These are phyloP conservation scores for Grigorovia humatica DNA, from an alignment of 805 yeast genomes.

Conservation along the genomic window DNA sequence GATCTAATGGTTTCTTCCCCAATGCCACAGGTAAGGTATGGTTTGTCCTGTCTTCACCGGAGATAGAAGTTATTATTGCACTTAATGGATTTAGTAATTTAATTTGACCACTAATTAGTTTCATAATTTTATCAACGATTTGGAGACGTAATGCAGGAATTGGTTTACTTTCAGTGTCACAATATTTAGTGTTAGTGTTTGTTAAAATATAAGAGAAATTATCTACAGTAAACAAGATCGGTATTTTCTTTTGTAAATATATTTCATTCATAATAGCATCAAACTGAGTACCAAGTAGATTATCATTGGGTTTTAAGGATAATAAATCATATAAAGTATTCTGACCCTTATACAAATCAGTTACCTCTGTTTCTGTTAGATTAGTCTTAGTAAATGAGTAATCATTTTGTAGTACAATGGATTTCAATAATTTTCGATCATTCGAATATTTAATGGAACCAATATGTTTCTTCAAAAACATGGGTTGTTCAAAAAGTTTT, in stretches of 20 bases:
- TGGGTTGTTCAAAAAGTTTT: constrained; percentile 61
- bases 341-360: constrained; percentile 20
- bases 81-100: constrained; percentile 42
- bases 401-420: constrained; percentile 28
- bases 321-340: constrained; percentile 37
- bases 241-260: constrained; percentile 37
- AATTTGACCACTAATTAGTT: constrained; percentile 42
- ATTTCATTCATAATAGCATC: constrained; percentile 48
- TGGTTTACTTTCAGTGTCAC: constrained; percentile 42
- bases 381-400: constrained; percentile 27
- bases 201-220: constrained; percentile 56
- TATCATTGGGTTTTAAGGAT: constrained; percentile 29
- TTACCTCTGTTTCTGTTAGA: constrained; percentile 20
- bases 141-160: constrained; percentile 57
- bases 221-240: constrained; percentile 64
- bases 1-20: constrained; percentile 41
- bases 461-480: constrained; percentile 55
- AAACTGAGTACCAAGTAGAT: constrained; percentile 37
- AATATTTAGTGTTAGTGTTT: constrained; percentile 47
- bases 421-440: constrained; percentile 27
- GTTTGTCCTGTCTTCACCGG: constrained; percentile 42
- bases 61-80: constrained; percentile 53
- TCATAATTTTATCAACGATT: constrained; percentile 46
- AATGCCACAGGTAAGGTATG: constrained; percentile 53
- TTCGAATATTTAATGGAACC: constrained; percentile 42